Percentiles rank a stretch among this genome's conserved stretches.
Conservation (phyloP, 495 filamentous ascomycete species). For the Penicillium steckii region DNA sequence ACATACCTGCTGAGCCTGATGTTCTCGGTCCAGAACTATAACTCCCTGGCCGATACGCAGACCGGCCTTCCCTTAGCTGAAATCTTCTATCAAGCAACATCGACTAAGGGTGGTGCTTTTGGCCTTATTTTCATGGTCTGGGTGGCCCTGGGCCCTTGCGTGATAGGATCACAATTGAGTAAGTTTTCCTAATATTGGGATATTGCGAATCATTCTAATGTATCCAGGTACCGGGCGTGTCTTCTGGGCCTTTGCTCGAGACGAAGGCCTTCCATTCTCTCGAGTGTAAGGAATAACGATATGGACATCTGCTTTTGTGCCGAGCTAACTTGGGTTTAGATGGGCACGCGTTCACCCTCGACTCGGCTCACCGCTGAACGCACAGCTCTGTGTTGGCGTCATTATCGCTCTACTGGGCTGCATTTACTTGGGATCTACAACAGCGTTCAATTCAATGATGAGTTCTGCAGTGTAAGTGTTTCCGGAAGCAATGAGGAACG, state of each 20-base stretch:
- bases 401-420: slow-evolving; percentile 63
- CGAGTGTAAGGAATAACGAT: slow-evolving; percentile 17
- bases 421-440: slow-evolving; percentile 66
- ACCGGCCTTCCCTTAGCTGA: slow-evolving; percentile 67
- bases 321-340: slow-evolving; percentile 3
- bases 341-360: slow-evolving; percentile 28
- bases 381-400: slow-evolving; percentile 58
- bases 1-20: slow-evolving; percentile 45
- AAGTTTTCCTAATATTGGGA: too few relatives aligned
- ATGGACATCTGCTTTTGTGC: background rate
- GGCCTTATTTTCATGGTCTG: slow-evolving; percentile 61
- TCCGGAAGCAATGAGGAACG: background rate
- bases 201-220: slow-evolving; percentile 13
- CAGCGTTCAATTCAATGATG: slow-evolving; percentile 67
- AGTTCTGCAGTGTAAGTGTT: slow-evolving; percentile 53
- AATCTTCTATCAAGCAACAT: slow-evolving; percentile 73
- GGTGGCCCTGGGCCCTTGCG: slow-evolving; percentile 41
- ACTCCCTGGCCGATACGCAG: slow-evolving; percentile 30
- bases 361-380: slow-evolving; percentile 47
- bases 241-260: slow-evolving; percentile 74
- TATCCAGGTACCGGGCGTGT: slow-evolving; percentile 58
- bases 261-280: slow-evolving; percentile 48
- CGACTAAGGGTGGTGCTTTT: slow-evolving; percentile 54
- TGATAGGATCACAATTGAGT: slow-evolving; percentile 54
- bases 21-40: slow-evolving; percentile 45